A percentile compares a stretch with the other conserved stretches of the same genome.
Evolutionary conservation across 768 basidiomycete species (phyloP).

Genomic region (Tubosaeta sp.): DNA sequence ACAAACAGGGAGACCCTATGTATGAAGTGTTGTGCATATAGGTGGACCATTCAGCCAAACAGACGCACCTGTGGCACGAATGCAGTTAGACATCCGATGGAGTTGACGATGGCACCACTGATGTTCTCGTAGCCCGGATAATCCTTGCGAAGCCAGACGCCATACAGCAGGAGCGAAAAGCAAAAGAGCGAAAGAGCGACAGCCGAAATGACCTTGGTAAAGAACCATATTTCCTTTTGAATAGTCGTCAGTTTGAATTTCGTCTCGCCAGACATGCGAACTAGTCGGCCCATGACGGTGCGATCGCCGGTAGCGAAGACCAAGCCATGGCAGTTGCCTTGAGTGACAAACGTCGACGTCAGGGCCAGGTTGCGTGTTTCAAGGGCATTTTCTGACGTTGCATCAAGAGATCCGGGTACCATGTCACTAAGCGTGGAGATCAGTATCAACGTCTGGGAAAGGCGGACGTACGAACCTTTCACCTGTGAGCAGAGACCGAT

Average conservation of each 20-base stretch:
- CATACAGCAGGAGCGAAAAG: constrained; percentile 38
- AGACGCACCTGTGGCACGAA: constrained; percentile 37
- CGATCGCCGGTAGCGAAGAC: constrained; percentile 43
- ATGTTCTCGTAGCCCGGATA: constrained; percentile 35
- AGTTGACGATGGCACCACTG: constrained; percentile 35
- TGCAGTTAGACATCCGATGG: constrained; percentile 37
- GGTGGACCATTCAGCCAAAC: background rate
- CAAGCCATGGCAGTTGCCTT: constrained; percentile 39
- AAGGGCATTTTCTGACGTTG: constrained; percentile 47
- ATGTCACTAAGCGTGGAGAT: constrained; percentile 30
- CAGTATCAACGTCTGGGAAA: background rate
- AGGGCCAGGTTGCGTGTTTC: constrained; percentile 48
- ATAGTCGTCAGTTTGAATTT: constrained; percentile 46
- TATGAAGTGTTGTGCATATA: background rate
- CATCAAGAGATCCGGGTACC: constrained; percentile 42
- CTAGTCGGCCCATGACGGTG: constrained; percentile 50
- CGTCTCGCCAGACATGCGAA: constrained; percentile 46
- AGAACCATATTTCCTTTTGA: constrained; percentile 47
- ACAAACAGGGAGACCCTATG: constrained; percentile 37
- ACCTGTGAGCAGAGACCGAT: constrained; percentile 51
- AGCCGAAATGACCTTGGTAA: constrained; percentile 48
- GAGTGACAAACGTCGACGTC: constrained; percentile 40
- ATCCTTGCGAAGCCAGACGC: constrained; percentile 38
- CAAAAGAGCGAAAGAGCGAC: constrained; percentile 38
- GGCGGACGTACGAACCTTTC: constrained; percentile 32